A percentile compares a stretch with the other conserved stretches of the same genome.
Evolutionary conservation across 2,329 filamentous ascomycete genomes (phyloP).

Genomic region (Metarhizium humberi): DNA sequence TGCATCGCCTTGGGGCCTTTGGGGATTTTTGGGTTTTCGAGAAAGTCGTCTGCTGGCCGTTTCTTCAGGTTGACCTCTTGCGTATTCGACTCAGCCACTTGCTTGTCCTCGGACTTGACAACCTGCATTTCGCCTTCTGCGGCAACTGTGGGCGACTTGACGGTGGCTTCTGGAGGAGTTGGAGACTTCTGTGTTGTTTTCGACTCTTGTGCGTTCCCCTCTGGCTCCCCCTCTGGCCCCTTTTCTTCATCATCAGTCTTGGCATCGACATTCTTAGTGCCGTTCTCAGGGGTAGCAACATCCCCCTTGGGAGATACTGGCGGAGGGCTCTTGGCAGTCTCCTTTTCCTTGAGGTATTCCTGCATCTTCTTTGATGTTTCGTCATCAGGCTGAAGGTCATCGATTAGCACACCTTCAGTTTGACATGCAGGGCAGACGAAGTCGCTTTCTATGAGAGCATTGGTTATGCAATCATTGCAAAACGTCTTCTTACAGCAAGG

Average conservation of each 20-base stretch:
- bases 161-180: conserved; percentile 11
- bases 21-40: conserved; percentile 55
- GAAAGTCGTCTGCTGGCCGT: conserved; percentile 66
- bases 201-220: conserved; percentile 11
- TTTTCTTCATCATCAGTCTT: conserved; percentile 28
- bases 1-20: conserved; percentile 60
- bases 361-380: conserved; percentile 71
- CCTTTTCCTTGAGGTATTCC: conserved; percentile 56
- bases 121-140: conserved; percentile 15
- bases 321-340: conserved; percentile 34
- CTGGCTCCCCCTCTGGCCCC: neutral
- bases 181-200: conserved; percentile 27
- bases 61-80: conserved; percentile 53
- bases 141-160: conserved; percentile 20
- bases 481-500: conserved; percentile 97
- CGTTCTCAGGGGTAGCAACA: conserved; percentile 31
- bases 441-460: conserved; percentile 96
- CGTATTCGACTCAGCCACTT: conserved; percentile 19
- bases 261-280: conserved; percentile 19
- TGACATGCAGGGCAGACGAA: conserved; percentile 90
- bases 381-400: conserved; percentile 78
- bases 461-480: conserved; percentile 99
- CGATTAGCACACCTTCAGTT: conserved; percentile 83
- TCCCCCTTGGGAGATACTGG: conserved; percentile 24
- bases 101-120: conserved; percentile 28